phyloP scores from a whole-genome alignment of 106 monocot species.

The Dendrobium catenatum region DNA sequence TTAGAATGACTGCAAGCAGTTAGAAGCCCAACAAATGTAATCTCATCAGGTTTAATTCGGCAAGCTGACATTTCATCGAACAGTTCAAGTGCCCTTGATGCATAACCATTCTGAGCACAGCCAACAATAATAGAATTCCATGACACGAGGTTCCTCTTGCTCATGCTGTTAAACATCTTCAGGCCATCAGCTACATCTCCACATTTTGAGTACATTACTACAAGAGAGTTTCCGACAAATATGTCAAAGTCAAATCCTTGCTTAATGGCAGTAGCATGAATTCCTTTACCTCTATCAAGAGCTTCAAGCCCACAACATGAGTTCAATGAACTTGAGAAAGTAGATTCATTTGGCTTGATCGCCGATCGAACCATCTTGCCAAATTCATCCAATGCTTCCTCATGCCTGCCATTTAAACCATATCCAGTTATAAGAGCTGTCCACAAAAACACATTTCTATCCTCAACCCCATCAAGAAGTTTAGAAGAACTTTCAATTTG shows the following conservation, averaged over 20 bases:
- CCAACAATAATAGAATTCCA: constrained; percentile 82
- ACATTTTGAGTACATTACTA: constrained; percentile 62
- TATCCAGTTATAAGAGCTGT: constrained; percentile 67
- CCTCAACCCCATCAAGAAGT: constrained; percentile 32
- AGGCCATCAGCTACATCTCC: constrained; percentile 45
- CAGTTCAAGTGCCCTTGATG: constrained; percentile 28
- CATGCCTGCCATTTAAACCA: constrained; percentile 37
- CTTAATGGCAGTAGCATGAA: constrained; percentile 44
- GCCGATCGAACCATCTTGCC: constrained; percentile 28
- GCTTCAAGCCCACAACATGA: constrained; percentile 50
- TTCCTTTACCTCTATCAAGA: constrained; percentile 42
- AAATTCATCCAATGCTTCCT: constrained; percentile 45
- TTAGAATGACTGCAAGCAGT: constrained; percentile 79
- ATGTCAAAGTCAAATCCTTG: constrained; percentile 41
- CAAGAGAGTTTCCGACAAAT: constrained; percentile 68
- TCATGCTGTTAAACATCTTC: constrained; percentile 34
- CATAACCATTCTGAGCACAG: constrained; percentile 74
- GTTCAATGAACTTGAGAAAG: constrained; percentile 54
- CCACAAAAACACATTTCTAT: constrained; percentile 51
- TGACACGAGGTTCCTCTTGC: constrained; percentile 51
- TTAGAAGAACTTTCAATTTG: constrained; percentile 34
- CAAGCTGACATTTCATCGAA: constrained; percentile 41
- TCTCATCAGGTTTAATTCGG: constrained; percentile 53
- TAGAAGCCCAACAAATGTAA: constrained; percentile 69
- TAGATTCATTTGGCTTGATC: constrained; percentile 55